Evolutionary conservation across 352 stramenopile genomes (phyloP).

Genomic region (Halophytophthora batemanensis): DNA sequence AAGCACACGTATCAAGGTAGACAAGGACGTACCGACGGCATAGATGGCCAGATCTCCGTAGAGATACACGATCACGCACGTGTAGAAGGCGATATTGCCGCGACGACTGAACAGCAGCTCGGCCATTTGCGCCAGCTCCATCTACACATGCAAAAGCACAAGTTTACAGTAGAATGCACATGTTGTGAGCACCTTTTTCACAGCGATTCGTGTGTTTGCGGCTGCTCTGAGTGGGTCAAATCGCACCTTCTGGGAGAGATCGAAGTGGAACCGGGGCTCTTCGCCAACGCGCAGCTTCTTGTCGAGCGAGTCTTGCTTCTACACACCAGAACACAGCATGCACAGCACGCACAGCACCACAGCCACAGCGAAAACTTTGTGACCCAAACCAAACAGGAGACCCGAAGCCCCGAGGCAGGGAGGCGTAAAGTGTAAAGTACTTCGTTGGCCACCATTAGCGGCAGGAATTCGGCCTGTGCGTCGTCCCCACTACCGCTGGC

Average conservation of each 20-base stretch:
- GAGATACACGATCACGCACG: constrained; percentile 77
- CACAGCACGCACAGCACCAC: not conserved
- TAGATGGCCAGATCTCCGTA: constrained; percentile 89
- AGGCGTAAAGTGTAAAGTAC: no score
- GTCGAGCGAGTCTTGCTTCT: constrained; percentile 60
- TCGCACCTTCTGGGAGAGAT: constrained; percentile 73
- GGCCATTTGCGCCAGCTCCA: constrained; percentile 84
- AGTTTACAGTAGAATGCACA: not conserved
- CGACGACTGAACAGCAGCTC: constrained; percentile 66
- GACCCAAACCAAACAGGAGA: constrained; percentile 10
- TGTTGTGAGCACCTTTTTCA: not conserved
- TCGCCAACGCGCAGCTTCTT: constrained; percentile 40
- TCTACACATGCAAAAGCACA: constrained; percentile 28
- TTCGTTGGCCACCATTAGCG: constrained; percentile 72
- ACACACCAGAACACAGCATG: constrained; percentile 5
- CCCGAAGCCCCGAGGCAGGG: constrained; percentile 3
- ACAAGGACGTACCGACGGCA: constrained; percentile 63
- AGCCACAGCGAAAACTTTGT: constrained; percentile 9
- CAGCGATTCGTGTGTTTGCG: not conserved
- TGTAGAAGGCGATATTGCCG: constrained; percentile 76
- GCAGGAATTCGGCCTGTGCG: constrained; percentile 68
- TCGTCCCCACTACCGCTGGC: constrained; percentile 36
- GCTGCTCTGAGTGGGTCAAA: not conserved
- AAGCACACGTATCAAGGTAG: not conserved
- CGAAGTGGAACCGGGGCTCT: constrained; percentile 48